A percentile compares a stretch with the other conserved stretches of the same genome.
Conservation (phyloP, 345 rosid genomes). For the Eucalyptus caleyi region DNA sequence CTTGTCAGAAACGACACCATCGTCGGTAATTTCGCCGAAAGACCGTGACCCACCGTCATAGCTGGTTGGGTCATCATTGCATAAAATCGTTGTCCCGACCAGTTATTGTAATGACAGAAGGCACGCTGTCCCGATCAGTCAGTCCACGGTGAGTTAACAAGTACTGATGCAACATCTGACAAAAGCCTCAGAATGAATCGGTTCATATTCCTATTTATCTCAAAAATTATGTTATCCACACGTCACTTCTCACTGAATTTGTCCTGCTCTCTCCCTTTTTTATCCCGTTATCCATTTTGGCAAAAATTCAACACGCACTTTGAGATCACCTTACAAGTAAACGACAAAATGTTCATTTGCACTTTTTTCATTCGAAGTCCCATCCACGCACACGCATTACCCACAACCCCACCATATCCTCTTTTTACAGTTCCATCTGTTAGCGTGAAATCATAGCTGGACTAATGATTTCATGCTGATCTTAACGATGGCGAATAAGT, state of each 20-base stretch:
- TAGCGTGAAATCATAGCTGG: neutral
- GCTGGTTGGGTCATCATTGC: neutral
- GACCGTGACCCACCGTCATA: too few species aligned
- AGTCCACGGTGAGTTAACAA: neutral
- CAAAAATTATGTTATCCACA: neutral
- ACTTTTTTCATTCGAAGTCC: neutral
- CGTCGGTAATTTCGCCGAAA: too few species aligned
- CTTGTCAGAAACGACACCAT: too few species aligned
- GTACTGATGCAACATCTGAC: neutral
- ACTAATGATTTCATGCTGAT: neutral
- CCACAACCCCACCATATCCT: neutral
- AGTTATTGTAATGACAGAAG: neutral
- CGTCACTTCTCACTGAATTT: neutral
- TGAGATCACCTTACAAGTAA: neutral
- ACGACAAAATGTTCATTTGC: neutral
- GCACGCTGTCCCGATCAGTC: neutral
- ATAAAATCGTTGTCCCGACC: neutral
- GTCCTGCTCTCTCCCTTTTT: neutral
- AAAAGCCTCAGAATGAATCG: neutral
- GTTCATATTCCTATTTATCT: neutral
- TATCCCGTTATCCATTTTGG: neutral
- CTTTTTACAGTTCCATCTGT: neutral
- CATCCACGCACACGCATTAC: conserved; percentile 1
- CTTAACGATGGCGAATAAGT: neutral
- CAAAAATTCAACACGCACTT: neutral